These are phyloP conservation scores for Melampsora medusae DNA, from an alignment of 1,284 basidiomycete genomes.

Conservation along the genomic window DNA sequence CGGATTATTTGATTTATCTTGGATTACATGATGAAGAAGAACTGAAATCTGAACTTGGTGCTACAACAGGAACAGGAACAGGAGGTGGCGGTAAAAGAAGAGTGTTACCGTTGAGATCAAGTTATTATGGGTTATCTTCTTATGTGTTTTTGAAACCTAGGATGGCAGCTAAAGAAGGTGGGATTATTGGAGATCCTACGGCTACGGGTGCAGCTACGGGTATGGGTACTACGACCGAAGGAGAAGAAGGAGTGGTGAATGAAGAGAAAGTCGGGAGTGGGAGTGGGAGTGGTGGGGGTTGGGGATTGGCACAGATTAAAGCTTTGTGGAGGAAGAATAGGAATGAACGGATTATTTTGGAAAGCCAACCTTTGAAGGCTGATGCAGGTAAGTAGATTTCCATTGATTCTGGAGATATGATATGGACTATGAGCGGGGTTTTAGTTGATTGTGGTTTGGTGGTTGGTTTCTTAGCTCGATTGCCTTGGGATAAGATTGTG, in stretches of 20 bases:
- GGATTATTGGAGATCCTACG: not conserved
- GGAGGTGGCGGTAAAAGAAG: not conserved
- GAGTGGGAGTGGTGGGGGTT: not conserved
- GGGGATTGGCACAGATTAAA: slow-evolving; percentile 25
- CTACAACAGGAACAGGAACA: not conserved
- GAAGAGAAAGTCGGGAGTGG: not conserved
- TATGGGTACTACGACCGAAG: not conserved
- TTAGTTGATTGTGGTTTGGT: not conserved
- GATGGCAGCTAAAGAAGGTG: slow-evolving; percentile 27
- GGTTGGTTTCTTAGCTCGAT: not conserved
- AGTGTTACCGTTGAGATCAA: slow-evolving; percentile 22
- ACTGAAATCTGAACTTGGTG: slow-evolving; percentile 5
- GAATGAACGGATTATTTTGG: slow-evolving; percentile 25
- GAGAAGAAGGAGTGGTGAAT: not conserved
- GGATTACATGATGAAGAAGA: slow-evolving; percentile 25
- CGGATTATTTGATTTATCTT: slow-evolving; percentile 29
- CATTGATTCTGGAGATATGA: too few species aligned
- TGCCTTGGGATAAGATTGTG: slow-evolving; percentile 4
- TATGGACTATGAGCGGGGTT: too few species aligned
- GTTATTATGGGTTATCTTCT: slow-evolving; percentile 32
- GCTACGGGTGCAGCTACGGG: too few species aligned
- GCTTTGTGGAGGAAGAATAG: slow-evolving; percentile 40
- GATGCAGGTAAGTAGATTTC: slow-evolving; percentile 21
- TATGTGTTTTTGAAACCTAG: slow-evolving; percentile 38
- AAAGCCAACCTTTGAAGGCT: slow-evolving; percentile 34